Conservation (phyloP, 257 asterid species). For the Penstemon barbatus region DNA sequence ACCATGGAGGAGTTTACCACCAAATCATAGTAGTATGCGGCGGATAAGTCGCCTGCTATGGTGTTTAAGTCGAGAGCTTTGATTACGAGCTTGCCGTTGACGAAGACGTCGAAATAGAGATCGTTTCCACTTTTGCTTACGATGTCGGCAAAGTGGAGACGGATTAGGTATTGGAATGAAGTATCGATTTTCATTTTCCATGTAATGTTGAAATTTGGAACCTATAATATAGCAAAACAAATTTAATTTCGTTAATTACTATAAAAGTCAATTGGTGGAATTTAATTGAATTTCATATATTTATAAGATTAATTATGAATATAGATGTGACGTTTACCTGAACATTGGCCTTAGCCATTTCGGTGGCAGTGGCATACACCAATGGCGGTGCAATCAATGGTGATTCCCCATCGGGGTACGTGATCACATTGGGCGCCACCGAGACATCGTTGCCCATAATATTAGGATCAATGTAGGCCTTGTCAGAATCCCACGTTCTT, state of each 20-base stretch:
- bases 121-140: conserved; percentile 76
- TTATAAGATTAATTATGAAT: too few species aligned
- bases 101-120: conserved; percentile 80
- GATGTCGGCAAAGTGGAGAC: conserved; percentile 84
- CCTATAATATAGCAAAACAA: conserved; percentile 12
- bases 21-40: conserved; percentile 60
- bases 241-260: neutral
- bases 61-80: conserved; percentile 58
- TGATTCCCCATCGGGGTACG: conserved; percentile 72
- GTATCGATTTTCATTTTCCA: conserved; percentile 70
- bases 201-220: conserved; percentile 70
- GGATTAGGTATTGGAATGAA: conserved; percentile 64
- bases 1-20: conserved; percentile 61
- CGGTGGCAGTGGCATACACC: conserved; percentile 75
- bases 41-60: conserved; percentile 42
- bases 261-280: neutral
- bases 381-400: conserved; percentile 78
- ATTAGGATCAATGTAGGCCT: conserved; percentile 50
- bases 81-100: conserved; percentile 62
- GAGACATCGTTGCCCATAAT: conserved; percentile 41
- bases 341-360: conserved; percentile 72
- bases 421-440: conserved; percentile 49
- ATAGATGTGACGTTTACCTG: conserved; percentile 15
- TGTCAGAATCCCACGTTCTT: conserved; percentile 55
- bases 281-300: too few species aligned